phyloP scores from a whole-genome alignment of 2,329 filamentous ascomycete genomes.

The Penicillium sp. region DNA sequence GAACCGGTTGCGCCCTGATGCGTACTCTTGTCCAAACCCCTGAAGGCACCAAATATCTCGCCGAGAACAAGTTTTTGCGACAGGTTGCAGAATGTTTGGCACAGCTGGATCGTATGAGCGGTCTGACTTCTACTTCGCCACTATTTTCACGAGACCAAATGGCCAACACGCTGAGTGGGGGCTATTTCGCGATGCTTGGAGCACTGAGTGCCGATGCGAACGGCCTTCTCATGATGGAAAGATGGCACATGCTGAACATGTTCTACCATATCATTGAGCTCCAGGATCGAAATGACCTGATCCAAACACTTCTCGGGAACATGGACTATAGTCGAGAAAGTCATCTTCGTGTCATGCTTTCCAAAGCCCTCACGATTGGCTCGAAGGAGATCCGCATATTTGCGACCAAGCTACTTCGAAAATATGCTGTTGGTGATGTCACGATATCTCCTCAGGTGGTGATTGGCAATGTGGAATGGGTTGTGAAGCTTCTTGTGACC shows the following conservation, averaged over 20 bases:
- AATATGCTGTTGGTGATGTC: conserved; percentile 69
- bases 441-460: conserved; percentile 35
- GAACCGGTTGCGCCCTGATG: conserved; percentile 83
- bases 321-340: conserved; percentile 89
- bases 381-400: conserved; percentile 89
- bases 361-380: conserved; percentile 87
- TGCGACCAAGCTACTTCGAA: conserved; percentile 79
- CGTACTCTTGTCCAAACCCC: conserved; percentile 79
- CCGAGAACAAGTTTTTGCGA: conserved; percentile 86
- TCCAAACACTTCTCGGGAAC: conserved; percentile 81
- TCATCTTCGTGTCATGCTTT: conserved; percentile 86
- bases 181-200: conserved; percentile 92
- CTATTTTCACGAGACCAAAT: conserved; percentile 86
- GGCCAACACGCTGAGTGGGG: conserved; percentile 80
- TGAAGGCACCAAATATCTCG: conserved; percentile 80
- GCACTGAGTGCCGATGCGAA: conserved; percentile 77
- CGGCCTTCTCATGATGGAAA: conserved; percentile 84
- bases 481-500: conserved; percentile 93
- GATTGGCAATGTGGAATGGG: conserved; percentile 80
- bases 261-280: conserved; percentile 97
- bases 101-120: conserved; percentile 82
- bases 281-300: conserved; percentile 83
- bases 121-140: conserved; percentile 67
- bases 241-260: conserved; percentile 99
- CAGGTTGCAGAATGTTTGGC: conserved; percentile 95